A percentile compares a stretch with the other conserved stretches of the same genome.
Conservation (phyloP, 371 early-diverging fungal species). For the Mortierella sp. region DNA sequence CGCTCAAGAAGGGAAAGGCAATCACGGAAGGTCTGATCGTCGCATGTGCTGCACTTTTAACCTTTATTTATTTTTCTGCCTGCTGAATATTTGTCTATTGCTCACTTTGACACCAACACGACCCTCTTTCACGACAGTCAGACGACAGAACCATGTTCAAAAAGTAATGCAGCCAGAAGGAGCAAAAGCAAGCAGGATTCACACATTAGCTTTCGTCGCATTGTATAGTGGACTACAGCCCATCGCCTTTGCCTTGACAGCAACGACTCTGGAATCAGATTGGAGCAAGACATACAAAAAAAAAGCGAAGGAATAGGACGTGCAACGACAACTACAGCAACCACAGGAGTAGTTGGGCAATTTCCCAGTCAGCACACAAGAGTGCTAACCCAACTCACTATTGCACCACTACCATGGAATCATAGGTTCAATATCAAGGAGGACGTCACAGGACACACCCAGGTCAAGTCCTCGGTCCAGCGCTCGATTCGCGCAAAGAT, state of each 20-base stretch:
- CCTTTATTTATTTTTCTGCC: not conserved
- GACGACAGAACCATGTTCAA: constrained; percentile 33
- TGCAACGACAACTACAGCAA: not conserved
- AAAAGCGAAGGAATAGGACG: not conserved
- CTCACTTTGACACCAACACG: constrained; percentile 5
- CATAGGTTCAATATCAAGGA: constrained; percentile 81
- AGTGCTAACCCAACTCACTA: not conserved
- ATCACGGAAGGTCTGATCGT: constrained; percentile 22
- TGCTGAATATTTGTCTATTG: not conserved
- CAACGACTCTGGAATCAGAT: constrained; percentile 5
- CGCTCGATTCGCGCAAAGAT: constrained; percentile 89
- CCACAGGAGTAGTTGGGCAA: not conserved
- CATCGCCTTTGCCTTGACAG: too few species aligned
- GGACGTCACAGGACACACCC: constrained; percentile 87
- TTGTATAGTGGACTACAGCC: too few species aligned
- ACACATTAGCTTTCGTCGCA: too few species aligned
- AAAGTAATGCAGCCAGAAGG: constrained; percentile 24
- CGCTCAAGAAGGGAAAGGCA: not conserved
- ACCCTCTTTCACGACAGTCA: not conserved
- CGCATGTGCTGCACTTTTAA: constrained; percentile 30
- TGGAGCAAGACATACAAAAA: not conserved
- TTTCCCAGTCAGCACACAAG: too few species aligned
- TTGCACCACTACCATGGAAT: not conserved
- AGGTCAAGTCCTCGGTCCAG: constrained; percentile 95
- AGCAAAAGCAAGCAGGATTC: not conserved